phyloP scores from a whole-genome alignment of 768 basidiomycete genomes.

The Suillus discolor region DNA sequence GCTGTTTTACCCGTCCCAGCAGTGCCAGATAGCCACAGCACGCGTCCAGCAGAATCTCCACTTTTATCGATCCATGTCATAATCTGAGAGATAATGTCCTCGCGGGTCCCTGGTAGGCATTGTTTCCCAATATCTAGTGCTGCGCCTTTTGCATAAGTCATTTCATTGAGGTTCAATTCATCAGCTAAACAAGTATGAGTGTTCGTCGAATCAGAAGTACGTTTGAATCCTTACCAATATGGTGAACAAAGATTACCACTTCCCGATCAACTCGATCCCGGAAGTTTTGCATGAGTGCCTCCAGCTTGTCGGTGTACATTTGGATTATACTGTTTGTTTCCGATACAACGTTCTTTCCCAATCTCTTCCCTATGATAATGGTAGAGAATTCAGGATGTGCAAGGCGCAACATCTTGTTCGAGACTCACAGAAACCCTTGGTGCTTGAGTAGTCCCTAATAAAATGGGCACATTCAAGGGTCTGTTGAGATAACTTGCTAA shows the following conservation, averaged over 20 bases:
- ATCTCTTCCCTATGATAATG: neutral
- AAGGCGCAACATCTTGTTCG: neutral
- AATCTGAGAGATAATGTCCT: slow-evolving; percentile 1
- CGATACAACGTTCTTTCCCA: neutral
- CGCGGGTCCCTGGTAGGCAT: slow-evolving; percentile 8
- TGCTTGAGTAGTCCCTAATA: slow-evolving; percentile 8
- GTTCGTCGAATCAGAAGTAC: neutral
- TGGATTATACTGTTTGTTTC: neutral
- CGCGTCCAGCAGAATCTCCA: neutral
- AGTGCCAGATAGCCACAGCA: slow-evolving; percentile 6
- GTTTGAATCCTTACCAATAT: slow-evolving; percentile 7
- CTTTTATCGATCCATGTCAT: neutral
- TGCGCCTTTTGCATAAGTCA: slow-evolving; percentile 6
- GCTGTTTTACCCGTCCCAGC: slow-evolving; percentile 30
- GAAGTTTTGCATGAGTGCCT: slow-evolving; percentile 8
- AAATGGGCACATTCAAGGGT: slow-evolving; percentile 12
- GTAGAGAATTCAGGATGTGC: neutral
- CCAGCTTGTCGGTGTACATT: neutral
- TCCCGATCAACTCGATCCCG: slow-evolving; percentile 4
- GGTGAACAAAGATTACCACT: neutral
- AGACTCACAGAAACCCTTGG: slow-evolving; percentile 12
- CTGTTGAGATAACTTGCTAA: slow-evolving; percentile 6
- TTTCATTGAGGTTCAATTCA: neutral
- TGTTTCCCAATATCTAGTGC: slow-evolving; percentile 6
- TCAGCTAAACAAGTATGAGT: slow-evolving; percentile 1